phyloP scores from a whole-genome alignment of 495 filamentous ascomycete genomes.

The Neurospora hispaniola region DNA sequence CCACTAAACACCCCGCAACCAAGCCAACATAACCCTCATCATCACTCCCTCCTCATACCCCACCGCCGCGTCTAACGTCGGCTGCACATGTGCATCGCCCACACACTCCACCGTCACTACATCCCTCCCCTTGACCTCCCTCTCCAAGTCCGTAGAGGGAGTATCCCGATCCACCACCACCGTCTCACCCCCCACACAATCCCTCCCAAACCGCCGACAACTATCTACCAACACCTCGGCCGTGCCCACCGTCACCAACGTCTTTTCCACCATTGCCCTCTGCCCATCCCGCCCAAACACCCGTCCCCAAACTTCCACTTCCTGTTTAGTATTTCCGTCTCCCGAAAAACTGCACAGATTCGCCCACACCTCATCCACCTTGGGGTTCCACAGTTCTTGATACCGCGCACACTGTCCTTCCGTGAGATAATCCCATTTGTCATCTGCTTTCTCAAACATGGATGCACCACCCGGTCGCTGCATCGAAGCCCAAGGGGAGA shows the following conservation, averaged over 20 bases:
- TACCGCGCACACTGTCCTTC: constrained; percentile 2
- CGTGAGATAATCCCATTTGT: constrained; percentile 8
- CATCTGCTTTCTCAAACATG: neutral
- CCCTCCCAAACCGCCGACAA: constrained; percentile 6
- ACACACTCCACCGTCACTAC: constrained; percentile 10
- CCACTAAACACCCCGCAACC: constrained; percentile 7
- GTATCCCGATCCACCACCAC: neutral
- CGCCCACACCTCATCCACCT: constrained; percentile 11
- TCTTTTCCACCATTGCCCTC: constrained; percentile 4
- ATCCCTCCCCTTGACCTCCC: neutral
- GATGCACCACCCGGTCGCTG: neutral
- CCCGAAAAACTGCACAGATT: constrained; percentile 1
- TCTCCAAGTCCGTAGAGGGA: neutral
- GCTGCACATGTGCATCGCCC: constrained; percentile 13
- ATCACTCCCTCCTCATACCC: constrained; percentile 9
- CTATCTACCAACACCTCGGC: constrained; percentile 12
- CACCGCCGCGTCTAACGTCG: constrained; percentile 9
- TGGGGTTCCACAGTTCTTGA: neutral
- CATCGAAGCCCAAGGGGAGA: constrained; percentile 9
- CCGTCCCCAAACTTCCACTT: constrained; percentile 3
- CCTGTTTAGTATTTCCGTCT: neutral
- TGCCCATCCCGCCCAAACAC: constrained; percentile 1
- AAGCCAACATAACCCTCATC: constrained; percentile 4
- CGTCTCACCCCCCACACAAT: constrained; percentile 2
- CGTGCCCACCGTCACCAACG: constrained; percentile 10